These are phyloP conservation scores for Zygoascus bituminiphila DNA, from an alignment of 805 yeast species.

Conservation along the genomic window DNA sequence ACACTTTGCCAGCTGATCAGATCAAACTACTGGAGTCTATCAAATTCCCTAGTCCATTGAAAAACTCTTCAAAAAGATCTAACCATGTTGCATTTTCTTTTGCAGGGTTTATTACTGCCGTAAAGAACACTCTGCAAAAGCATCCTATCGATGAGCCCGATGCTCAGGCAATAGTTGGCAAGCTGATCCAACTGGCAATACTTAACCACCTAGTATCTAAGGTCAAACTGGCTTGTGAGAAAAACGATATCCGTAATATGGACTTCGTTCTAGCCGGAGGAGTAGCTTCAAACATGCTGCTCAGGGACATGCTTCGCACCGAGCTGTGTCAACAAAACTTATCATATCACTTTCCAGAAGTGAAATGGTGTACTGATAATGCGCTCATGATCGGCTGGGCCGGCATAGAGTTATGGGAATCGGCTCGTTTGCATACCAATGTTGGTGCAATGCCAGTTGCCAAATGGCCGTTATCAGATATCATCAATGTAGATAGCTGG, in stretches of 20 bases:
- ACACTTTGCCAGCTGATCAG: background rate
- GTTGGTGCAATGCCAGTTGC: conserved; percentile 55
- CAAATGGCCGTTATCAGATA: conserved; percentile 74
- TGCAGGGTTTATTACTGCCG: conserved; percentile 60
- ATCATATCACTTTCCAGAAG: conserved; percentile 58
- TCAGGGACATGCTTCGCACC: conserved; percentile 23
- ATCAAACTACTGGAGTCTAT: background rate
- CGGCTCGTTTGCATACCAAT: conserved; percentile 37
- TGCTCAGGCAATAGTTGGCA: conserved; percentile 15
- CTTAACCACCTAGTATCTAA: conserved; percentile 69
- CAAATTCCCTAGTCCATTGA: conserved; percentile 44
- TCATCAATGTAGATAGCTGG: conserved; percentile 1
- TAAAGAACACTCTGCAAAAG: conserved; percentile 29
- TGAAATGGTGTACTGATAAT: conserved; percentile 80
- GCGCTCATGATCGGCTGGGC: conserved; percentile 98
- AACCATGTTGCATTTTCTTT: conserved; percentile 56
- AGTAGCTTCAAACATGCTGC: conserved; percentile 64
- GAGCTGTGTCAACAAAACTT: conserved; percentile 12
- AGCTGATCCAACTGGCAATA: conserved; percentile 47
- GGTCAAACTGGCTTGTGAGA: conserved; percentile 41
- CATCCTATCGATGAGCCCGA: conserved; percentile 3
- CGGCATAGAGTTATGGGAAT: conserved; percentile 78
- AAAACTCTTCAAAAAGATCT: conserved; percentile 39
- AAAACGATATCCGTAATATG: conserved; percentile 30
- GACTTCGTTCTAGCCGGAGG: conserved; percentile 83